Conservation (phyloP, 495 filamentous ascomycete species). For the Xylaria cubensis region DNA sequence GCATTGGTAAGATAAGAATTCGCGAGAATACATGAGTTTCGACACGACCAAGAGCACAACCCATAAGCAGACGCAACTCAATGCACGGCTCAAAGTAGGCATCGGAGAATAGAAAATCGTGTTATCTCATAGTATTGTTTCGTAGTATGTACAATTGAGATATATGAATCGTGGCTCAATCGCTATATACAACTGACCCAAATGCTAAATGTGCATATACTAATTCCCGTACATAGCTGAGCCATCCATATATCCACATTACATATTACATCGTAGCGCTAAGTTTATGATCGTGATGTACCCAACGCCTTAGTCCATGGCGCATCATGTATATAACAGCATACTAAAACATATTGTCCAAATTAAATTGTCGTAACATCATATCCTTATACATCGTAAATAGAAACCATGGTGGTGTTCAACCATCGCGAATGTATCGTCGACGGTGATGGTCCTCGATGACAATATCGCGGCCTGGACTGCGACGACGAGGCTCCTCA, state of each 20-base stretch:
- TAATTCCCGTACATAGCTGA: constrained; percentile 6
- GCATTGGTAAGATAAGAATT: not conserved
- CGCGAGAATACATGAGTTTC: not conserved
- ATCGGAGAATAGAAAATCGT: not conserved
- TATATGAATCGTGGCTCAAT: not conserved
- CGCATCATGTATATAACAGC: constrained; percentile 10
- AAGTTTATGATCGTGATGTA: not conserved
- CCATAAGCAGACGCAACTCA: not conserved
- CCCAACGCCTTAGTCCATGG: not conserved
- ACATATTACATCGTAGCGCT: constrained; percentile 4
- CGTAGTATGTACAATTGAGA: not conserved
- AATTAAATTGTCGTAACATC: constrained; percentile 12
- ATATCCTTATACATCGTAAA: constrained; percentile 7
- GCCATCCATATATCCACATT: not conserved
- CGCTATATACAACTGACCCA: not conserved
- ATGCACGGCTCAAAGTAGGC: not conserved
- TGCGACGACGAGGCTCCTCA: constrained; percentile 32
- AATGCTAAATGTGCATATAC: not conserved
- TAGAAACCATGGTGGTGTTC: not conserved
- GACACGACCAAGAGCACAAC: not conserved
- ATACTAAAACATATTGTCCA: not conserved
- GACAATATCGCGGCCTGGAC: constrained; percentile 38
- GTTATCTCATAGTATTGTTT: constrained; percentile 2
- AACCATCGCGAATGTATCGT: constrained; percentile 33
- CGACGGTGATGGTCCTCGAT: constrained; percentile 40